Percentiles rank a stretch among this genome's conserved stretches.
These are phyloP conservation scores for Hymenoscyphus fructigenus DNA, from an alignment of 2,329 filamentous ascomycete genomes.

Conservation along the genomic window DNA sequence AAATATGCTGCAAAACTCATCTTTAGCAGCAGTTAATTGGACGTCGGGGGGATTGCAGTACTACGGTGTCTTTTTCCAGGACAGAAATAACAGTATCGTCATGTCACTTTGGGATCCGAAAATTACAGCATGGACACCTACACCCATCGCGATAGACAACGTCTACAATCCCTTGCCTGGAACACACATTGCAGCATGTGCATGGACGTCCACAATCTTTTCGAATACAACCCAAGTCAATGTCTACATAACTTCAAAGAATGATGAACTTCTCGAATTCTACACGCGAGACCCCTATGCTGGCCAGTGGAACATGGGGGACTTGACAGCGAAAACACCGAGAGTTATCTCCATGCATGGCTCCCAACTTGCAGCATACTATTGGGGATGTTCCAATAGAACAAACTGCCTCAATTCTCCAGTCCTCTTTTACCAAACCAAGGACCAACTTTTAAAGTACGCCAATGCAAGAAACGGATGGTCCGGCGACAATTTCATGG, in stretches of 20 bases:
- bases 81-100: neutral
- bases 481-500: neutral
- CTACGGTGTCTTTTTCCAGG: neutral
- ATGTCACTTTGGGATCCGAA: neutral
- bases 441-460: neutral
- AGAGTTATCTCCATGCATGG: neutral
- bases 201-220: neutral
- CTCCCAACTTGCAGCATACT: neutral
- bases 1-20: neutral
- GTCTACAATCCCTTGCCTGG: neutral
- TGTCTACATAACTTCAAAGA: neutral
- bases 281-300: neutral
- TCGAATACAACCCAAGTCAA: neutral
- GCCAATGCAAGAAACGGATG: neutral
- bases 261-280: constrained; percentile 1
- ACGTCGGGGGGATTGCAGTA: neutral
- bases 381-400: neutral
- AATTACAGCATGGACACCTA: neutral
- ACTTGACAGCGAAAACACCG: neutral
- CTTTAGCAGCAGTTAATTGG: neutral
- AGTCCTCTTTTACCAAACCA: neutral
- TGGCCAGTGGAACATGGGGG: neutral
- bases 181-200: neutral
- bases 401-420: neutral
- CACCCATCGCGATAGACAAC: neutral